Conservation (phyloP, 352 stramenopile species). For the Plasmopara muralis region DNA sequence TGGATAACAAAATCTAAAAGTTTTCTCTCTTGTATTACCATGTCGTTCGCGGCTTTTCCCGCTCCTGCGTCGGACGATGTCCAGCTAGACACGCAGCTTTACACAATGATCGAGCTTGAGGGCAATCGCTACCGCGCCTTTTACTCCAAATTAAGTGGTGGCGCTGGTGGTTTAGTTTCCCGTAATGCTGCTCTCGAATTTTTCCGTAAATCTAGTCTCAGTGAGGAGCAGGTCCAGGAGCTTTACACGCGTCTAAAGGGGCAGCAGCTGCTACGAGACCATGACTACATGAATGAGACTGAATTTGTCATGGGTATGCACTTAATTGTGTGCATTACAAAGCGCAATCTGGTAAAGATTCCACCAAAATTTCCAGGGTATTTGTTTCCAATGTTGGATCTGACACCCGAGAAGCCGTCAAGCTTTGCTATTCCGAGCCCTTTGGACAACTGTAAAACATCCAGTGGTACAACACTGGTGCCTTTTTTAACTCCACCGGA, state of each 20-base stretch:
- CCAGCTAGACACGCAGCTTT: constrained; percentile 33
- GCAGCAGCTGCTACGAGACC: constrained; percentile 29
- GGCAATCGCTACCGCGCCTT: constrained; percentile 48
- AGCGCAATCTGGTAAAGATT: constrained; percentile 47
- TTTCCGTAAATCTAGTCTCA: constrained; percentile 51
- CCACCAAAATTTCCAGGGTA: constrained; percentile 45
- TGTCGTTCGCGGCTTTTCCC: constrained; percentile 7
- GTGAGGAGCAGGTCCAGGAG: constrained; percentile 40
- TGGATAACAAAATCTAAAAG: not conserved
- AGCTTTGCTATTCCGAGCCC: constrained; percentile 12
- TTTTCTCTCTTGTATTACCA: not conserved
- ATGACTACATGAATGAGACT: constrained; percentile 31
- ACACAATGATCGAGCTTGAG: constrained; percentile 62
- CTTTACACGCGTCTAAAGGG: constrained; percentile 46
- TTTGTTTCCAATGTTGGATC: constrained; percentile 55
- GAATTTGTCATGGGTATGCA: constrained; percentile 74
- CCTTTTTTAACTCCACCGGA: too few relatives aligned
- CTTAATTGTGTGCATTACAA: constrained; percentile 74
- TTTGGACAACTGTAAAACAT: constrained; percentile 7
- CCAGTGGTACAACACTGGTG: not conserved
- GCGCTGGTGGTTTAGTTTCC: constrained; percentile 14
- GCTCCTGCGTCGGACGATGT: constrained; percentile 4
- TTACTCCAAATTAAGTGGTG: constrained; percentile 39
- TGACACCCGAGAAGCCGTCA: constrained; percentile 21
- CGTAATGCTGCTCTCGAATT: constrained; percentile 38